These are phyloP conservation scores for Dalbergia oliveri DNA, from an alignment of 306 rosid genomes.

Conservation along the genomic window DNA sequence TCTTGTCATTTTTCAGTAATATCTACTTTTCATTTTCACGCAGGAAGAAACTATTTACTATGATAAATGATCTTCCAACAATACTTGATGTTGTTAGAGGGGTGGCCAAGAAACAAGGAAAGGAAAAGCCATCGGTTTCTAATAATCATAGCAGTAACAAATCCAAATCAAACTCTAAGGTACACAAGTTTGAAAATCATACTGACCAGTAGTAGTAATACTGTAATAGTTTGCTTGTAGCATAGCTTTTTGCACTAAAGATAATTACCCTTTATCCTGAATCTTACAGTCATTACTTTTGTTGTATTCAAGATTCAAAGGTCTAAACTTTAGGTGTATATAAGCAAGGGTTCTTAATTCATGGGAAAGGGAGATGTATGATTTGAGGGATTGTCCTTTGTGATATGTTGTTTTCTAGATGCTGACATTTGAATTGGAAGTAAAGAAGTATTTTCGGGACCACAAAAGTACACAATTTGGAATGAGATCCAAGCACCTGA, in stretches of 20 bases:
- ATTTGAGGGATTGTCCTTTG: neutral
- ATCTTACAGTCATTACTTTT: neutral
- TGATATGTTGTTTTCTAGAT: neutral
- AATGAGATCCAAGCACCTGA: neutral
- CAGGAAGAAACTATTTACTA: slow-evolving; percentile 87
- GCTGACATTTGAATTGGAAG: slow-evolving; percentile 20
- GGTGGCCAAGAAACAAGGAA: slow-evolving; percentile 73
- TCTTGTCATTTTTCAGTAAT: slow-evolving; percentile 32
- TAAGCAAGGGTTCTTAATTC: neutral
- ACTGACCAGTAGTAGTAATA: neutral
- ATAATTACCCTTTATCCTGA: neutral
- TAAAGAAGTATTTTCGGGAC: slow-evolving; percentile 20
- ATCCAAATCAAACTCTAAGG: slow-evolving; percentile 76
- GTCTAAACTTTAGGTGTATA: neutral
- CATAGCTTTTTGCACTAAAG: slow-evolving; percentile 11
- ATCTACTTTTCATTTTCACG: slow-evolving; percentile 44
- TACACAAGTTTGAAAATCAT: slow-evolving; percentile 39
- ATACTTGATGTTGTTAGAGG: slow-evolving; percentile 84
- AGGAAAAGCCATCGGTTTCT: slow-evolving; percentile 77
- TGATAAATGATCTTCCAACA: slow-evolving; percentile 95
- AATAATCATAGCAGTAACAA: slow-evolving; percentile 77
- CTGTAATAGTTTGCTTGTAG: neutral
- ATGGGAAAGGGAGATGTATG: neutral
- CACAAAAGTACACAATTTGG: neutral
- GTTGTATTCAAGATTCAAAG: neutral